Conservation (phyloP, 176 grass and related monocot species). For the Elaeis guineensis region DNA sequence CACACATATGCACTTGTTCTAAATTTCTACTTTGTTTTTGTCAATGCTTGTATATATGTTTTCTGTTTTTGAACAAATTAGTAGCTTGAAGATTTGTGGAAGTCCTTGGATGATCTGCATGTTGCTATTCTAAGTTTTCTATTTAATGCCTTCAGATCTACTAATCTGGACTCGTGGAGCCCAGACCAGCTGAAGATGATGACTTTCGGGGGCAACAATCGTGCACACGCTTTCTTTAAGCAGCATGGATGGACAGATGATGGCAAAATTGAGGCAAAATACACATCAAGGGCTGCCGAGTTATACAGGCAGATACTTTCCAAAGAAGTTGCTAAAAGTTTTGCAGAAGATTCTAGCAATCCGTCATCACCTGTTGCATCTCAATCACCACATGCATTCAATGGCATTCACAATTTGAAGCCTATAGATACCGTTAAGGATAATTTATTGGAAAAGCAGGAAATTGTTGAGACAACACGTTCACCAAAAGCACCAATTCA, state of each 20-base stretch:
- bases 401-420: slow-evolving; percentile 53
- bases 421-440: slow-evolving; percentile 39
- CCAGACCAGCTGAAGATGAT: slow-evolving; percentile 81
- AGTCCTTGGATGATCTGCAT: too few relatives aligned
- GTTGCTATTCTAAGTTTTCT: too few relatives aligned
- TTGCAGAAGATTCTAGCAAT: slow-evolving; percentile 41
- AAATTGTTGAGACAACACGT: slow-evolving; percentile 39
- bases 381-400: slow-evolving; percentile 18
- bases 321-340: slow-evolving; percentile 81
- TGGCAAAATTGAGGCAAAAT: slow-evolving; percentile 96
- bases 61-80: too few relatives aligned
- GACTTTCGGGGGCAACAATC: slow-evolving; percentile 88
- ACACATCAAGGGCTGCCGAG: slow-evolving; percentile 91
- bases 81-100: too few relatives aligned
- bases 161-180: slow-evolving; percentile 84
- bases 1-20: too few relatives aligned
- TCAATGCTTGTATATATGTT: too few relatives aligned
- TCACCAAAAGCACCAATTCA: slow-evolving; percentile 63
- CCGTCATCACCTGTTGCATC: slow-evolving; percentile 53
- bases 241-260: slow-evolving; percentile 94
- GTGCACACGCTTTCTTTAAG: slow-evolving; percentile 91
- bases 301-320: slow-evolving; percentile 71
- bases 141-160: slow-evolving; percentile 40
- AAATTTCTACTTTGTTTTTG: too few relatives aligned
- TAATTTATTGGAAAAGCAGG: slow-evolving; percentile 30